Evolutionary conservation across 2,329 filamentous ascomycete genomes (phyloP).

Genomic region (Ophiosphaerella korrae): DNA sequence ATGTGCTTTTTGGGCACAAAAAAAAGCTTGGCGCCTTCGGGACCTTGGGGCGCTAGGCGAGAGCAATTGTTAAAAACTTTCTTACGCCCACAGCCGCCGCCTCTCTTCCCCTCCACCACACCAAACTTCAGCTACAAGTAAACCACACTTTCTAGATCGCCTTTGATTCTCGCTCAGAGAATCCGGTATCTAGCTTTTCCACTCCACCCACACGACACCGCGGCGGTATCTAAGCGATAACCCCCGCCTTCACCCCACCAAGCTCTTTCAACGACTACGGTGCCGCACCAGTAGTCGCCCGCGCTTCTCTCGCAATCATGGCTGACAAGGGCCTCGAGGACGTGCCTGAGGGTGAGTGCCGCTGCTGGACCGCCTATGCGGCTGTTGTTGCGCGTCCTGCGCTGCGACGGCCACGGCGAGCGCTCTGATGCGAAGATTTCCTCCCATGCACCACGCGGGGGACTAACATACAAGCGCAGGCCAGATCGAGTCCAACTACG

Average conservation of each 20-base stretch:
- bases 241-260: slow-evolving; percentile 49
- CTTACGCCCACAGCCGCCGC: slow-evolving; percentile 18
- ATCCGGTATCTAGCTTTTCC: slow-evolving; percentile 54
- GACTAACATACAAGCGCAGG: slow-evolving; percentile 59
- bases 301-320: slow-evolving; percentile 79
- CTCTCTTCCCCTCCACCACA: slow-evolving; percentile 35
- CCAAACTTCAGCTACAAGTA: slow-evolving; percentile 32
- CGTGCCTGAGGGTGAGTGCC: slow-evolving; percentile 84
- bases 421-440: slow-evolving; percentile 3
- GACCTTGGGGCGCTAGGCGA: background rate
- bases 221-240: slow-evolving; percentile 50
- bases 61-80: slow-evolving; percentile 13
- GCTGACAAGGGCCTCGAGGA: slow-evolving; percentile 99
- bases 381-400: slow-evolving; percentile 10
- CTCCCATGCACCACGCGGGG: background rate
- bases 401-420: slow-evolving; percentile 10
- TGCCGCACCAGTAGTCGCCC: slow-evolving; percentile 72
- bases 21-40: background rate
- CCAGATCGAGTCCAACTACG: slow-evolving; percentile 99
- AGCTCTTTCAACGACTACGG: slow-evolving; percentile 46
- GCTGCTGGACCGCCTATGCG: slow-evolving; percentile 2
- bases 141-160: slow-evolving; percentile 47
- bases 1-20: background rate
- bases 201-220: slow-evolving; percentile 33
- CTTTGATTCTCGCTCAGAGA: slow-evolving; percentile 52